Base-by-base conservation (phyloP, 2,329 filamentous ascomycete species). In the Colletotrichum ledebouriae region DNA sequence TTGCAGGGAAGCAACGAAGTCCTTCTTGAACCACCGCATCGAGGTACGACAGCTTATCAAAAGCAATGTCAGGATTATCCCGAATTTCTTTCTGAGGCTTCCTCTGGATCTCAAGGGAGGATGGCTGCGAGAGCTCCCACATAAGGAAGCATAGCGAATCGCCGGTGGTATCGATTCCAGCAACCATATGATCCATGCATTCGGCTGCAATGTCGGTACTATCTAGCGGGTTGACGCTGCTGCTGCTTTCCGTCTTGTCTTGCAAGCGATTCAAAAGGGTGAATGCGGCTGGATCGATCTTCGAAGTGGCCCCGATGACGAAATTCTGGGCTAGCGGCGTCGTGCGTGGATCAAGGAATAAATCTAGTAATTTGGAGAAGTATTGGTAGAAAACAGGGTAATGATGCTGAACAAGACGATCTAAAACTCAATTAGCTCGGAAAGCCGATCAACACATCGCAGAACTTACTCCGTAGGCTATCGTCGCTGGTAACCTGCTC, bases 121-220 rank as follows among this genome's bases (percentile, higher is more conserved):
- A 77, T 2, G 88, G 87, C 70, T 87, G 86, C 0, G 90, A 92
- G 3, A 93, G 81, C 74, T 91, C 86, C 85, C 89, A 90, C 86
- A 92, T 89, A 11, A 92, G 80, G 73, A 92, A 92, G 73, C 89
- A 91, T 0, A 92, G 80, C 0, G 84, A 88, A 71, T 92, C 90
- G 10, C 90, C 89, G 0, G 90, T 92, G 0, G 90, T 92, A 72
- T 92, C 90, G 67, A 92, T 91, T 0, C 90, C 90, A 0, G 90
- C 90, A 0, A 86, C 88, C 86, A 92, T 88, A 74, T 92, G 90
- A 72, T 92, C 90, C 68, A 90, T 85, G 73, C 88, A 91, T 76
- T 92, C 90, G n/a, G 90, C 89, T 0, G 89, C 89, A 66, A 87
- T 84, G 71, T 89, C 84, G 3, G 87, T 78, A 3, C 79, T 85